A percentile compares a stretch with the other conserved stretches of the same genome.
Conservation (phyloP, 257 asterid genomes). For the Primulina huaijiensis region DNA sequence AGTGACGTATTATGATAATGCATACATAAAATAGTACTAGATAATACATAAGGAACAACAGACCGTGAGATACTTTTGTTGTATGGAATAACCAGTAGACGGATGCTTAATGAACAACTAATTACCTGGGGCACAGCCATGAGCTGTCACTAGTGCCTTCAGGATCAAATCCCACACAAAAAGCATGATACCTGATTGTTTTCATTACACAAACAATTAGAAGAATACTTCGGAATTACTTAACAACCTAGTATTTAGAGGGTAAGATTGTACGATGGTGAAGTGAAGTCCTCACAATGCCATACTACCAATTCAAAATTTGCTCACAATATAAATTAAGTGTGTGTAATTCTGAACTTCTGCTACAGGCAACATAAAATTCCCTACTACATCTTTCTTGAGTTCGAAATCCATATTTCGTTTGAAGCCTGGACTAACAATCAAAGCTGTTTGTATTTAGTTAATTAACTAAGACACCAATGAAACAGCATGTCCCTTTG, state of each 20-base stretch:
- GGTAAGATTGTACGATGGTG: conserved; percentile 13
- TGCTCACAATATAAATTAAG: background rate
- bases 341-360: background rate
- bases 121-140: conserved; percentile 97
- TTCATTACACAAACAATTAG: conserved; percentile 28
- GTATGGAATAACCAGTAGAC: conserved; percentile 8
- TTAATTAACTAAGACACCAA: conserved; percentile 4
- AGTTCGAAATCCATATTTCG: background rate
- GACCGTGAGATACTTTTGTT: conserved; percentile 5
- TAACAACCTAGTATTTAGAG: conserved; percentile 11
- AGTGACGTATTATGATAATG: conserved; percentile 8
- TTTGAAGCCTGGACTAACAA: background rate
- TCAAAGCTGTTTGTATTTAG: background rate
- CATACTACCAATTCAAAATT: background rate
- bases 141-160: conserved; percentile 81
- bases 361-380: background rate
- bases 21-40: conserved; percentile 4
- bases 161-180: conserved; percentile 95
- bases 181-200: conserved; percentile 85
- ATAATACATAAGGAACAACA: background rate
- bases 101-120: conserved; percentile 13
- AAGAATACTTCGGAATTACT: conserved; percentile 16
- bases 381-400: background rate
- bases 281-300: conserved; percentile 14
- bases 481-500: conserved; percentile 2